Conservation (phyloP, 306 rosid species). For the Lotus japonicus region DNA sequence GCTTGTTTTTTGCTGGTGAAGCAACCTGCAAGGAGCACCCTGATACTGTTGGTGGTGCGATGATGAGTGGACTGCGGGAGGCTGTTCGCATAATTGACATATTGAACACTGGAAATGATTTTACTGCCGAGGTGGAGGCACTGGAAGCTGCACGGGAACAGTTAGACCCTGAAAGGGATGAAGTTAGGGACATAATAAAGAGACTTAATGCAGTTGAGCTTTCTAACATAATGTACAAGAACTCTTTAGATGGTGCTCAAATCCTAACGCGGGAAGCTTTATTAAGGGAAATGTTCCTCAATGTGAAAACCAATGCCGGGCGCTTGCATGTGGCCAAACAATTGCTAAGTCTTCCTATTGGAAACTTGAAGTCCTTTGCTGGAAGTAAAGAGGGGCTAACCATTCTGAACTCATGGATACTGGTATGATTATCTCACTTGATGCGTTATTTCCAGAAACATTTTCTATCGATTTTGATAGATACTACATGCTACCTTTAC, state of each 20-base stretch:
- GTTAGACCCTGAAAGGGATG: conserved; percentile 86
- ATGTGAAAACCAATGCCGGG: conserved; percentile 75
- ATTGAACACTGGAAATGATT: conserved; percentile 75
- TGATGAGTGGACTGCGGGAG: conserved; percentile 98
- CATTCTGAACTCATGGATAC: conserved; percentile 89
- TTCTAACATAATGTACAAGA: conserved; percentile 61
- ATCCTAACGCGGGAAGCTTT: conserved; percentile 56
- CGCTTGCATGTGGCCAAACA: conserved; percentile 87
- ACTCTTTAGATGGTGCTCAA: conserved; percentile 57
- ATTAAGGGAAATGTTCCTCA: conserved; percentile 77
- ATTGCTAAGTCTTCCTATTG: conserved; percentile 68
- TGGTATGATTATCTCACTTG: conserved; percentile 44
- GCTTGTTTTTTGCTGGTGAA: conserved; percentile 99
- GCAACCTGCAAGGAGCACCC: conserved; percentile 99
- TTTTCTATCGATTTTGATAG: neutral
- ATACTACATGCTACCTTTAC: conserved; percentile 9
- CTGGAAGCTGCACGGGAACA: conserved; percentile 78
- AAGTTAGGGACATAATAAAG: conserved; percentile 86
- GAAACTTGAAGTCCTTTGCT: conserved; percentile 81
- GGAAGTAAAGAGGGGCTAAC: conserved; percentile 91
- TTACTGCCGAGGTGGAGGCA: conserved; percentile 86
- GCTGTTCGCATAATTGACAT: conserved; percentile 91
- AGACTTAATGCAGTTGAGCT: conserved; percentile 78
- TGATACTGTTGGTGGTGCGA: conserved; percentile 99
- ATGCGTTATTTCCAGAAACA: conserved; percentile 6